Evolutionary conservation across 805 yeast species (phyloP).

Genomic region (Starmerella scarabaei): DNA sequence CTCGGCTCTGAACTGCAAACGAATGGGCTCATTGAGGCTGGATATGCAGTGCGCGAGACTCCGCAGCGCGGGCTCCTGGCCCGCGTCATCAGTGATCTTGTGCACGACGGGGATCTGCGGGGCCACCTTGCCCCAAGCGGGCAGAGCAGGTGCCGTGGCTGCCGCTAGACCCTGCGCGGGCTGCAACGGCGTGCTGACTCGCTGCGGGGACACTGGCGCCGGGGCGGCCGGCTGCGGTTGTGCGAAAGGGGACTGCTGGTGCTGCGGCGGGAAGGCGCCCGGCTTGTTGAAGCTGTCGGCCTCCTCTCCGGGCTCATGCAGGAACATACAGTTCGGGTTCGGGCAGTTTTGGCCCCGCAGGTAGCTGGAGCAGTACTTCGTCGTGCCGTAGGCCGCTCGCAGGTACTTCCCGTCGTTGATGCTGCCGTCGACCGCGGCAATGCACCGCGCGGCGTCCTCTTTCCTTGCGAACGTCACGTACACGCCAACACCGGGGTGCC

Average conservation of each 20-base stretch:
- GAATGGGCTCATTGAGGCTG: slow-evolving; percentile 5
- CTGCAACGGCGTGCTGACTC: not conserved
- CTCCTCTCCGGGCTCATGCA: slow-evolving; percentile 99
- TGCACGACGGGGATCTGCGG: slow-evolving; percentile 12
- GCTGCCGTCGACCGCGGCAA: slow-evolving; percentile 82
- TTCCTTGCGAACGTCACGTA: slow-evolving; percentile 86
- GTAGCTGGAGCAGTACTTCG: slow-evolving; percentile 95
- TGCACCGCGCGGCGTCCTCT: slow-evolving; percentile 92
- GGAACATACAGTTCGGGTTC: slow-evolving; percentile 96
- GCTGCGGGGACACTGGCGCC: not conserved
- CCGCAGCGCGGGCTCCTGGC: not conserved
- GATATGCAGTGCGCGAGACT: slow-evolving; percentile 5
- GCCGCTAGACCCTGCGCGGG: slow-evolving; percentile 5
- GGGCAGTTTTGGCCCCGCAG: slow-evolving; percentile 93
- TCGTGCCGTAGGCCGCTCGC: slow-evolving; percentile 95
- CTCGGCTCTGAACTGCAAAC: too few species aligned
- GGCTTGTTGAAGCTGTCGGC: slow-evolving; percentile 89
- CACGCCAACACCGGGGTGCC: slow-evolving; percentile 76
- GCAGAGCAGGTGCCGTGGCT: slow-evolving; percentile 14
- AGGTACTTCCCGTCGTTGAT: slow-evolving; percentile 79
- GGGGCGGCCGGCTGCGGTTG: slow-evolving; percentile 2
- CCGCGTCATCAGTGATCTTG: slow-evolving; percentile 4
- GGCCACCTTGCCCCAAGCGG: slow-evolving; percentile 17
- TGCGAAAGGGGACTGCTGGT: slow-evolving; percentile 22
- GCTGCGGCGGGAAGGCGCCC: not conserved